Base-by-base conservation (phyloP, 495 filamentous ascomycete genomes). In the Symbiotaphrina buchneri region DNA sequence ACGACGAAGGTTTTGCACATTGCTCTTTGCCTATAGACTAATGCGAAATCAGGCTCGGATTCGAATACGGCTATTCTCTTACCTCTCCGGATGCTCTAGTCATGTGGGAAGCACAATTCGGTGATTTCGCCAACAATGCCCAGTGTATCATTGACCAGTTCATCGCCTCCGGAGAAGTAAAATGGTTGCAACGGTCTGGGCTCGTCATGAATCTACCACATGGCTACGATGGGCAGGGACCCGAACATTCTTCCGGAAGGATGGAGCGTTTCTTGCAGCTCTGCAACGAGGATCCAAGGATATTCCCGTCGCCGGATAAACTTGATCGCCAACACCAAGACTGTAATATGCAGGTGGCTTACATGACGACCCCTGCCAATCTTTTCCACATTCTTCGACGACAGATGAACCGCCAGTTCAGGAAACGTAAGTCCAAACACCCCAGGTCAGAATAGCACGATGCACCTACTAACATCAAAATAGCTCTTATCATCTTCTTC, bases 101-200 rank as follows among this genome's bases (percentile, higher is more conserved):
- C 37, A 84, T 97, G 67, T 97, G 87, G 87, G 87, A 97, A 54
- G 87, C 87, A 20, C 87, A 97, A 56, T 97, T 97, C 51, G 87
- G 87, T 59, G 87, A 97, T 54, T 97, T 97, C 41, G 87, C 84
- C 60, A 97, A 97, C 67, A 95, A 93, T 53, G 81, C 84, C 27
- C 87, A 97, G 53, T 92, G 83, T 51, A 90, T 97, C 56, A 83
- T 94, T 47, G 87, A 97, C 53, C 87, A 97, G 57, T 97, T 97
- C 56, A 71, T 97, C 42, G 87, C 90, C 24, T 90, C 90, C 25
- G 87, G 90, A 44, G 87, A 97, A 54, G 71, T 75, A 33, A 97
- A 97, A 62, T 97, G 87, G 87, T 69, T 93, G 52, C 87, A 97
- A 59, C 74, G 87, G 43, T 90, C 82, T 35, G 87, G 87, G 41